Base-by-base conservation (phyloP, 208 protist species). In the Acanthamoeba sp. region DNA sequence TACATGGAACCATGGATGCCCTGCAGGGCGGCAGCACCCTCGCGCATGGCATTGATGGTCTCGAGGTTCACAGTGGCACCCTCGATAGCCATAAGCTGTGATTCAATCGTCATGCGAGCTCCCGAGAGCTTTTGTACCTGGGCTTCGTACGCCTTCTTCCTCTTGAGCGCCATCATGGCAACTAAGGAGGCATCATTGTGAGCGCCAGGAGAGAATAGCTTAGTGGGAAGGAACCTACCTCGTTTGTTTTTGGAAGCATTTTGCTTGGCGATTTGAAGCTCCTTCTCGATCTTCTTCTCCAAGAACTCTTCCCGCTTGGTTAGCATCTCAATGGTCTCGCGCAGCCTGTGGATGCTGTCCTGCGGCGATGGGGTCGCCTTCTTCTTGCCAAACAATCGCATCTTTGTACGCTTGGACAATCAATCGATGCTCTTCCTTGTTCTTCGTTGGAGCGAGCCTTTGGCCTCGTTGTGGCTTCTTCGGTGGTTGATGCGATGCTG, bases 1-100 rank as follows among this genome's bases (percentile, higher is more conserved):
- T 64, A 90, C 82, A 66, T 90, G 10, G 29, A 34, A 48, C 55
- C 82, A 29, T 90, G 82, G 48, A 90, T 66, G 45, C 55, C 52
- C 38, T 62, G 29, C 52, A 90, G 36, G 36, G 82, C 55, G 32
- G 29, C 34, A 36, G 82, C 82, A 48, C 82, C 82, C 34, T 40
- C 48, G 6, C 82, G 29, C 82, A 90, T 90, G 18, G 82, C 82
- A 24, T 90, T 90, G 42, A 90, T 90, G 82, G 82, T 62, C 55
- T 90, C 82, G 24, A 90, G 27, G 48, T 62, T 66, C 1, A 90
- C 82, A 9, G 45, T 62, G 48, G 82, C 82, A n/a, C 82, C 82
- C 55, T 90, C 82, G 34, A 90, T 57, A 27, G 82, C 32, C 52
- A 90, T 90, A 18, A 90, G 34, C 82, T 90, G 82, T 10, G 29